These are phyloP conservation scores for Phytophthora pinifolia DNA, from an alignment of 352 stramenopile genomes.

Conservation along the genomic window DNA sequence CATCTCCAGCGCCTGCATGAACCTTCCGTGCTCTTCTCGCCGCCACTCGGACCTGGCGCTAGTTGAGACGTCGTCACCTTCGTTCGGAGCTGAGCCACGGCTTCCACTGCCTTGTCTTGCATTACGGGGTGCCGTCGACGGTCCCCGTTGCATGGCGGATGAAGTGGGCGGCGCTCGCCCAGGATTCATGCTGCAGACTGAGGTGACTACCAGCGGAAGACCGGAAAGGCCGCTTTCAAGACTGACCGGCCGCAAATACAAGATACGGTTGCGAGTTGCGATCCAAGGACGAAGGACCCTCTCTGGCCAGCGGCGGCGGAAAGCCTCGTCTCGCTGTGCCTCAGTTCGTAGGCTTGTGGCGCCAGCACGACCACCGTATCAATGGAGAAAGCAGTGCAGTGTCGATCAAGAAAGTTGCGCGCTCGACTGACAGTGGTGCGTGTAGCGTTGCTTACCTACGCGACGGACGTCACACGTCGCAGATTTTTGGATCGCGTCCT, in stretches of 20 bases:
- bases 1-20: conserved; percentile 80
- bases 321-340: conserved; percentile 7
- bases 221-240: conserved; percentile 20
- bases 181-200: conserved; percentile 15
- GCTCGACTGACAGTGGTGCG: not conserved
- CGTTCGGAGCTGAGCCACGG: not conserved
- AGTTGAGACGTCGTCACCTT: conserved; percentile 11
- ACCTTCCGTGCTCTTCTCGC: conserved; percentile 70
- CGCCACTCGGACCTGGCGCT: conserved; percentile 37
- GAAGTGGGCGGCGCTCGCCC: conserved; percentile 10
- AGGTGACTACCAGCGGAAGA: conserved; percentile 19
- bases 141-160: conserved; percentile 22
- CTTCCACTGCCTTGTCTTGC: conserved; percentile 1
- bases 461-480: conserved; percentile 16
- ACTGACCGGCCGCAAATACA: conserved; percentile 7
- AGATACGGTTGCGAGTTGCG: conserved; percentile 21
- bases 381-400: conserved; percentile 11
- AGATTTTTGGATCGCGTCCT: conserved; percentile 31
- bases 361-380: not conserved
- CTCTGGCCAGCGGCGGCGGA: conserved; percentile 2
- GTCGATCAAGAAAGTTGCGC: conserved; percentile 10
- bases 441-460: too few relatives aligned
- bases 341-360: not conserved
- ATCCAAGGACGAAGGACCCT: conserved; percentile 3
- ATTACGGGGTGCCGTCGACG: conserved; percentile 3